Evolutionary conservation across 352 stramenopile genomes (phyloP).

Genomic region (Globisporangium canariense): DNA sequence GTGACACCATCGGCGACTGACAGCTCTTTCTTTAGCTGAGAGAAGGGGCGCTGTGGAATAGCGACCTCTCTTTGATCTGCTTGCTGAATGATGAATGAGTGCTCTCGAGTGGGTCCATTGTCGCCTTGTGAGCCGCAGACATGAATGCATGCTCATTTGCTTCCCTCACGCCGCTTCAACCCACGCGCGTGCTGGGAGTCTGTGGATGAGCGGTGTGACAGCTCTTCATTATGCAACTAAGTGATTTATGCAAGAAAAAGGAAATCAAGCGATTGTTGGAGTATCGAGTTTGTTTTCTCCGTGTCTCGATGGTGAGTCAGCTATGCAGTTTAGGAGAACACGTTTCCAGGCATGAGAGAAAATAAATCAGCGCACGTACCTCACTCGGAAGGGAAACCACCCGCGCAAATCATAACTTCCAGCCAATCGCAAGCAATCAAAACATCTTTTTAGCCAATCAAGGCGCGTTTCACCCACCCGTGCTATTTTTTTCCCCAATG

Average conservation of each 20-base stretch:
- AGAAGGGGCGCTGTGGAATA: too few species aligned
- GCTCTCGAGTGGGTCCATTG: slow-evolving; percentile 1
- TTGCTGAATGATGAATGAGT: too few species aligned
- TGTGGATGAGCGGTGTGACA: neutral
- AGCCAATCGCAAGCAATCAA: neutral
- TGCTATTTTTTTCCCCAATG: neutral
- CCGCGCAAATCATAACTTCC: neutral
- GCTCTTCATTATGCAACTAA: neutral
- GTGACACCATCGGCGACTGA: too few species aligned
- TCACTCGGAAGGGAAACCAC: neutral
- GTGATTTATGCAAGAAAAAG: neutral
- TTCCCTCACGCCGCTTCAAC: neutral
- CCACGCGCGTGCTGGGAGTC: neutral
- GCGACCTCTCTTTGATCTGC: too few species aligned
- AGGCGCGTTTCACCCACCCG: neutral
- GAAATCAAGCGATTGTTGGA: too few species aligned
- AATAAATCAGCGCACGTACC: slow-evolving; percentile 5
- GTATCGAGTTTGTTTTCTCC: too few species aligned
- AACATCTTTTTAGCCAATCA: neutral
- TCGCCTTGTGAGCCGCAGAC: too few species aligned
- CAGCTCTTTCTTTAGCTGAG: too few species aligned
- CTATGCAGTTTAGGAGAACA: neutral
- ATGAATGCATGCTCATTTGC: too few species aligned
- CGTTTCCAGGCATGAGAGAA: neutral
- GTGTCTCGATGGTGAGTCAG: neutral